phyloP scores from a whole-genome alignment of 371 early-diverging fungal species.

The Mortierella sp. region DNA sequence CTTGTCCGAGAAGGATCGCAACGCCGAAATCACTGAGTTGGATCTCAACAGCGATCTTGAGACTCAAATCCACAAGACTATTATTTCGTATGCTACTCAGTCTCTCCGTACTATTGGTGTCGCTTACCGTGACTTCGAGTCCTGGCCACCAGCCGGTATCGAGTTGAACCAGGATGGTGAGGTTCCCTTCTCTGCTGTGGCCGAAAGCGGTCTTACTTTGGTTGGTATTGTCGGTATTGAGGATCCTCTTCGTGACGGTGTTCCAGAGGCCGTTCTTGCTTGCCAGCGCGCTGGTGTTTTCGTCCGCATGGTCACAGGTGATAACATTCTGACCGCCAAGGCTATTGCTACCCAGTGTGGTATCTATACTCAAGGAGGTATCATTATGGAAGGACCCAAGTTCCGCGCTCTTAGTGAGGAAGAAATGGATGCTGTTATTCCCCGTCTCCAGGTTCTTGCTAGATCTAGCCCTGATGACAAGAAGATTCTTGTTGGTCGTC shows the following conservation, averaged over 20 bases:
- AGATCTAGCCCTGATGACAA: constrained; percentile 86
- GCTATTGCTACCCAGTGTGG: constrained; percentile 80
- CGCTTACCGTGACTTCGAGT: constrained; percentile 79
- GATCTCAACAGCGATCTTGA: constrained; percentile 61
- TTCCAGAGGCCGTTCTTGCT: constrained; percentile 71
- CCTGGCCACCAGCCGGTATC: constrained; percentile 63
- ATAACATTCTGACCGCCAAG: constrained; percentile 79
- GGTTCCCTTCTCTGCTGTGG: constrained; percentile 65
- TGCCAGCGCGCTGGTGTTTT: constrained; percentile 83
- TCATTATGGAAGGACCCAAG: constrained; percentile 76
- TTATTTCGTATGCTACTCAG: constrained; percentile 73
- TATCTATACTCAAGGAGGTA: constrained; percentile 69
- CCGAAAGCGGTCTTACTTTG: constrained; percentile 61
- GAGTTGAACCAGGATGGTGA: constrained; percentile 61
- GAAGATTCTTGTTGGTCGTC: constrained; percentile 71
- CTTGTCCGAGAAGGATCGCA: constrained; percentile 23
- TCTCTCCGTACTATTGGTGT: constrained; percentile 78
- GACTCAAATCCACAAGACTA: constrained; percentile 64
- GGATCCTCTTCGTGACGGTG: constrained; percentile 79
- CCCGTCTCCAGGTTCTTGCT: constrained; percentile 77
- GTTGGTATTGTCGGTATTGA: constrained; percentile 80
- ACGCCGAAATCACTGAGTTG: constrained; percentile 62
- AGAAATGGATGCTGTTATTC: constrained; percentile 67
- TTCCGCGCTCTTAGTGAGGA: constrained; percentile 68
- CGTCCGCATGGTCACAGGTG: constrained; percentile 91